These are phyloP conservation scores for Bonia amplexicaulis DNA, from an alignment of 176 grass and related monocot genomes.

Conservation along the genomic window DNA sequence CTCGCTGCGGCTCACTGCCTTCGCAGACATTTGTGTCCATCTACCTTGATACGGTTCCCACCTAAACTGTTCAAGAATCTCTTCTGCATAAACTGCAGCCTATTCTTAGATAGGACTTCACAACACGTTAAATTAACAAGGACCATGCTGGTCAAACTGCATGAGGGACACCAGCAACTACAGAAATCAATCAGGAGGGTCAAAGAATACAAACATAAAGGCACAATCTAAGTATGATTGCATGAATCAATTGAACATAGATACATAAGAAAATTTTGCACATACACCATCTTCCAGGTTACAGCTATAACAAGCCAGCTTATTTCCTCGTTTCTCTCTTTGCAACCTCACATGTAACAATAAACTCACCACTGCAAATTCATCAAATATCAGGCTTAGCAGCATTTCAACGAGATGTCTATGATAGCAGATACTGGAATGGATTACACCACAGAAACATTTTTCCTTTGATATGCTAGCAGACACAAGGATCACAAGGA, in stretches of 20 bases:
- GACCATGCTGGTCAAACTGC: neutral
- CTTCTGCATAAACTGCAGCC: neutral
- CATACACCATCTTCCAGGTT: neutral
- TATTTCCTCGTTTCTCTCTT: neutral
- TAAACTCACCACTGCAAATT: neutral
- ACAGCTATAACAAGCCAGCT: neutral
- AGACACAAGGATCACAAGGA: conserved; percentile 5
- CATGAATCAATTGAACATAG: neutral
- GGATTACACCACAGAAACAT: neutral
- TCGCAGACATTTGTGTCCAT: too few relatives aligned
- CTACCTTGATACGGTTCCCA: too few relatives aligned
- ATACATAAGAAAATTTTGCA: neutral
- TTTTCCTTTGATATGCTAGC: conserved; percentile 5
- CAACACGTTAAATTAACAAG: neutral
- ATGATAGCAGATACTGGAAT: neutral
- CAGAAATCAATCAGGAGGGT: neutral
- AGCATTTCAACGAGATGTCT: neutral
- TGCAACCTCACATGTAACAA: neutral
- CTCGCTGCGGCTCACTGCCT: too few relatives aligned
- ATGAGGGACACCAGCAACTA: neutral
- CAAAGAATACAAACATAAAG: neutral
- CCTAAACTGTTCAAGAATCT: neutral
- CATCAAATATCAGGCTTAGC: neutral
- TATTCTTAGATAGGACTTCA: neutral
- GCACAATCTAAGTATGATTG: neutral